Percentiles rank a stretch among this genome's conserved stretches.
Evolutionary conservation across 345 rosid species (phyloP).

Genomic region (Odontarrhena argentea): DNA sequence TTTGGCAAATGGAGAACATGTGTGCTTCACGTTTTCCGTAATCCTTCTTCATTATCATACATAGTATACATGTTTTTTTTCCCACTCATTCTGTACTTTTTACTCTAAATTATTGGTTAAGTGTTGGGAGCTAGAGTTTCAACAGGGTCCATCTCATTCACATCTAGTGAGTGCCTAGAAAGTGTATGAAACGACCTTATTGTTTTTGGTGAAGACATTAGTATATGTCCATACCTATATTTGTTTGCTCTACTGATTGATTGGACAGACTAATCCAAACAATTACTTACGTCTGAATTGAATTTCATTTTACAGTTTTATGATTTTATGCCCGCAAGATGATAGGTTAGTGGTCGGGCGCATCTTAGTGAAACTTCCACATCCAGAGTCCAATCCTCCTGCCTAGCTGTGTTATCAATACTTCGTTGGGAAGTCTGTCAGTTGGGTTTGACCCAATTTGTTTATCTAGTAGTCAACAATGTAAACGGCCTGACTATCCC

Average conservation of each 20-base stretch:
- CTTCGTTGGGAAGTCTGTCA: too few relatives aligned
- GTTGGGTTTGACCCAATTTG: too few relatives aligned
- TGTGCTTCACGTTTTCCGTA: constrained; percentile 28
- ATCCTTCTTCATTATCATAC: constrained; percentile 23
- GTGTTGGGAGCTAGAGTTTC: constrained; percentile 20
- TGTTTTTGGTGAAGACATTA: constrained; percentile 25
- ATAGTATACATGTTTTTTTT: not conserved
- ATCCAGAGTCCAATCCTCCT: too few relatives aligned
- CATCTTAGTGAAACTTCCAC: too few relatives aligned
- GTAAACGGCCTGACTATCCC: too few relatives aligned
- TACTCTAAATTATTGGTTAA: not conserved
- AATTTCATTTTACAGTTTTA: not conserved
- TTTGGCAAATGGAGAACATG: constrained; percentile 31
- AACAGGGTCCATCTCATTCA: constrained; percentile 31
- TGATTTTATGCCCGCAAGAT: too few relatives aligned
- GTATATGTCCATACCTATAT: constrained; percentile 17
- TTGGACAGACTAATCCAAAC: constrained; percentile 21
- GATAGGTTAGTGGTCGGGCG: too few relatives aligned
- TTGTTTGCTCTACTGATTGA: constrained; percentile 28
- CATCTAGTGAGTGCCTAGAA: constrained; percentile 30
- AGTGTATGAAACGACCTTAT: constrained; percentile 31
- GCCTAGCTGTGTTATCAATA: too few relatives aligned
- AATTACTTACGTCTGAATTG: not conserved
- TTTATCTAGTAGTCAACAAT: too few relatives aligned
- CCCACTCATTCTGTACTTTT: not conserved